Evolutionary conservation across 345 rosid species (phyloP), one percentile per base, ranked within the genome.

Genomic region (Nasturtium officinale): DNA sequence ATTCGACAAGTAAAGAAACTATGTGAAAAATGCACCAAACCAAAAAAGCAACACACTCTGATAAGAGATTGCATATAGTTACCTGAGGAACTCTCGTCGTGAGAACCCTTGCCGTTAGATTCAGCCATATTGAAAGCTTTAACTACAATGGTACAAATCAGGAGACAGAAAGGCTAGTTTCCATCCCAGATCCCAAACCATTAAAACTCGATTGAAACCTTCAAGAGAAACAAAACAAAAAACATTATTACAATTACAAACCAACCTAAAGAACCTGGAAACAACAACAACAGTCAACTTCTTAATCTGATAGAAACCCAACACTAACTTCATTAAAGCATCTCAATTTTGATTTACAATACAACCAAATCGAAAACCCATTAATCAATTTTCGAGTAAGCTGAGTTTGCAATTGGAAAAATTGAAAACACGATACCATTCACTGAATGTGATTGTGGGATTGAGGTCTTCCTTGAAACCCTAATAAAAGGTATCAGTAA

Each of bases 61-160:
- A 59, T 23, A 67, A 61, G 56, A 17, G 12, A 40, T 4, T 10
- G 28, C 74, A 38, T 10, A 42, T 40, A 17, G 12, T n/a, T 56
- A 77, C 80, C 80, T 30, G 80, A 65, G 7, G 61, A 77, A 65
- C 40, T 29, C 54, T 71, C 76, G 50, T 70, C 70, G 26, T 64
- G 61, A 29, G 67, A 28, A 23, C 67, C 63, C 5, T 67, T 59
- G 62, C 72, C 72, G 30, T 71, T 70, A 30, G 76, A 58, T 71
- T 77, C 72, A 64, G 72, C 67, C 80, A 77, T 77, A 23, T 1
- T 18, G 1, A 25, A 69, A 61, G 26, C 52, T 62, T 76, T n/a
- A 69, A 20, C 9, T 46, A 48, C 75, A 64, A 77, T 40, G 40
- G 48, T 57, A 21, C 2, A 10, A 76, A 35, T 48, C 55, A 5